Evolutionary conservation across 306 rosid genomes (phyloP), one percentile per base, ranked within the genome.

Genomic region (Psophocarpus tetragonolobus): DNA sequence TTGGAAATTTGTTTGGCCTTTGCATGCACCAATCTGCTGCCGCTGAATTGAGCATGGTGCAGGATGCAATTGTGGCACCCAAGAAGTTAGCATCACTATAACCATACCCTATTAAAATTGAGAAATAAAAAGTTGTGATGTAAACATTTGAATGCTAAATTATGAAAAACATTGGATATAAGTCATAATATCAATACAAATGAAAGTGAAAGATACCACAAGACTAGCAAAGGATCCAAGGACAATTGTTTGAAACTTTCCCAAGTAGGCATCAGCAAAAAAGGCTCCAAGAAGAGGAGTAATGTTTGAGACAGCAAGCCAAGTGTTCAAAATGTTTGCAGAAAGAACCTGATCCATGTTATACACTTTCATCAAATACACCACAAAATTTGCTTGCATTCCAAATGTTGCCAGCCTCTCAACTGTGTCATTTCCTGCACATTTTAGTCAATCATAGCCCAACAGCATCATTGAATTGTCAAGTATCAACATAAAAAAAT

Each of bases 21-120:
- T 0, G 72, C 95, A 93, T 3, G 27, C 80, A 2, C 71, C 87
- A 17, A 20, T 9, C 0, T 35, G 17, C 36, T 47, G 74, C 3
- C 79, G 71, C 3, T 47, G 15, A 11, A 30, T 5, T 21, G 68
- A n/a, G 72, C 97, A 92, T 14, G 85, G 79, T 0, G 76, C n/a
- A 23, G 97, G 97, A 74, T 87, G 97, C 26, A 89, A 79, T 14
- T 71, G 60, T 12, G 88, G 96, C 63, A 92, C 42, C 87, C 84
- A 76, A 0, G 91, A 83, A 51, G 96, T 85, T 35, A 88, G 36
- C 41, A 91, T 89, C 27, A 93, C 4, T 15, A 80, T 77, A 54
- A 73, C 48, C 93, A 93, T 81, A 11, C 93, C 96, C 97, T 90
- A 71, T 5, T 15, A 14, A 78, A 18, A 29, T 39, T 30, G 26